Evolutionary conservation across 768 basidiomycete genomes (phyloP).

Genomic region (Collybiopsis confluens): DNA sequence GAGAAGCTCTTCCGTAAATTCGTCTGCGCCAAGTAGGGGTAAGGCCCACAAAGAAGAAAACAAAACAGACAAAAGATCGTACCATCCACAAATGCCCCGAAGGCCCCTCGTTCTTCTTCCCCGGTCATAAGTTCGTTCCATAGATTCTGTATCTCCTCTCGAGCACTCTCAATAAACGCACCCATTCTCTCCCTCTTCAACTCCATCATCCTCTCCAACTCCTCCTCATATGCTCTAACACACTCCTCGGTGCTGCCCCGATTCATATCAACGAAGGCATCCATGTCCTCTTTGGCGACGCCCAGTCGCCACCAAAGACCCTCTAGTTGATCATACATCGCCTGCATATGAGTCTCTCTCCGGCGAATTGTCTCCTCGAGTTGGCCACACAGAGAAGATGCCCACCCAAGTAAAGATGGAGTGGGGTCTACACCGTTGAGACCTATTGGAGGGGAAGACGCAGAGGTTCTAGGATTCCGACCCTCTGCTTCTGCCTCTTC

Average conservation of each 20-base stretch:
- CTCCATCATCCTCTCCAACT: constrained; percentile 86
- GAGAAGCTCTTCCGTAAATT: constrained; percentile 86
- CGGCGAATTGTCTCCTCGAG: constrained; percentile 71
- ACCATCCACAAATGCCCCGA: constrained; percentile 84
- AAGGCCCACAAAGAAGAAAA: constrained; percentile 5
- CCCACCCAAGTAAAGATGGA: constrained; percentile 69
- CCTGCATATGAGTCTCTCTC: constrained; percentile 83
- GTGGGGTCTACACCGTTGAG: constrained; percentile 81
- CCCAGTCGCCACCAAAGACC: constrained; percentile 87
- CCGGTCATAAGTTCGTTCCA: constrained; percentile 88
- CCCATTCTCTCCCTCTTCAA: constrained; percentile 86
- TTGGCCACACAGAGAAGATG: constrained; percentile 47
- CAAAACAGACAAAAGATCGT: constrained; percentile 19
- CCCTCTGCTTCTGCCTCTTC: constrained; percentile 55
- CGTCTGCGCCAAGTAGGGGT: constrained; percentile 42
- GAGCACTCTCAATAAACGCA: constrained; percentile 75
- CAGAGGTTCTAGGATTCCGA: constrained; percentile 16
- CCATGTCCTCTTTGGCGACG: constrained; percentile 74
- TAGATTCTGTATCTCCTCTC: constrained; percentile 73
- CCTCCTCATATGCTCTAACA: constrained; percentile 81
- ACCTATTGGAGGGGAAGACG: constrained; percentile 39
- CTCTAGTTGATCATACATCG: constrained; percentile 91
- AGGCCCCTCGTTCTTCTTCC: constrained; percentile 76
- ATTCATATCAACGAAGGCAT: constrained; percentile 86
- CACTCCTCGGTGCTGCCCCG: constrained; percentile 77